Evolutionary conservation across 495 filamentous ascomycete genomes (phyloP), one percentile per base, ranked within the genome.

Genomic region (Penicillium ucsense): DNA sequence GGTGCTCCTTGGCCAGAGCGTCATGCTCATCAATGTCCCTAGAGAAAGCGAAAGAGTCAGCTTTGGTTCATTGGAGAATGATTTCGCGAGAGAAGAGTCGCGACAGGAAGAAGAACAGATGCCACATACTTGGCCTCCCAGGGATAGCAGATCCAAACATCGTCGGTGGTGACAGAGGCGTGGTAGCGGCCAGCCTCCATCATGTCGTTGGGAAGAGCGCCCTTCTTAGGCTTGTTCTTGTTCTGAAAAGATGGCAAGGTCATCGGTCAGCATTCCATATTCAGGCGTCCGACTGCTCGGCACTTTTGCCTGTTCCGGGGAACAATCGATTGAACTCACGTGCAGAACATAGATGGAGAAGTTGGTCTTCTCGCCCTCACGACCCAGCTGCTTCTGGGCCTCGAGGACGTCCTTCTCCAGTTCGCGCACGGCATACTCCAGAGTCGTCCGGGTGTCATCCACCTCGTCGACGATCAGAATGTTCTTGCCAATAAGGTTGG

Each of bases 121-220:
- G 47, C 46, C 12, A 74, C 80, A 43, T 74, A 85, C 70, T 71
- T 86, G 37, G 94, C 92, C 70, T 98, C 92, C 92, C 92, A 98
- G n/a, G 92, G 92, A 67, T 99, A 99, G 74, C 87, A 92, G 61
- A 96, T 96, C 92, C 92, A 99, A 46, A 88, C 83, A 71, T 99
- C 91, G 27, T 76, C 78, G 20, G 91, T 87, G 31, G 92, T 96
- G 56, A 83, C 73, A 9, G 92, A 86, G 27, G 92, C 92, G 47
- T 88, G 64, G 68, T 99, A 99, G 55, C 83, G 74, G 29, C 79
- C 77, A 47, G 85, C 70, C 20, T 76, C 71, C 60, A 88, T 76
- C 81, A 95, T 88, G 8, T 86, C 81, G n/a, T 79, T 55, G 9
- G 94, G 89, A 41, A 99, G 73, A 35, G 69, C 59, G 45, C 92